These are phyloP conservation scores for Colletotrichum endophyticum DNA, from an alignment of 2,329 filamentous ascomycete genomes.

Conservation along the genomic window DNA sequence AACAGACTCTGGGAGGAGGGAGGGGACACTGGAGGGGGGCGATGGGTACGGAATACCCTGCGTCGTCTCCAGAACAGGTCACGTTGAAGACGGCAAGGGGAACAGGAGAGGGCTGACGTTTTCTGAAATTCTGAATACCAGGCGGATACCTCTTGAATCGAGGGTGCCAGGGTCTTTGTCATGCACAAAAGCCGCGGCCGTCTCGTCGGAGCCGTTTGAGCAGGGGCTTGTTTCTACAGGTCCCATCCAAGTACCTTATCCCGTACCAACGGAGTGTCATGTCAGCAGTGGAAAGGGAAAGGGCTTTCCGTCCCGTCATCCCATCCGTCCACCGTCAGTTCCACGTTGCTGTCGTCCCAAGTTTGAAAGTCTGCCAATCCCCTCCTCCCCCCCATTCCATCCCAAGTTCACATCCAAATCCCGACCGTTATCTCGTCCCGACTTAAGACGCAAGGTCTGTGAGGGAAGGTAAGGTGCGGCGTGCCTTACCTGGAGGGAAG, in stretches of 20 bases:
- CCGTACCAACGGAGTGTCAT: background rate
- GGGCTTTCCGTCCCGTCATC: background rate
- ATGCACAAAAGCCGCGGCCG: constrained; percentile 13
- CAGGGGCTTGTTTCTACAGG: constrained; percentile 12
- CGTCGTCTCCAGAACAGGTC: background rate
- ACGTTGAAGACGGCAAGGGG: background rate
- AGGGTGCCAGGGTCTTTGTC: background rate
- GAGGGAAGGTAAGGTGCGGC: background rate
- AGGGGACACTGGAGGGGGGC: no score
- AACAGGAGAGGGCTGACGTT: background rate
- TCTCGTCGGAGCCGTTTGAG: constrained; percentile 1
- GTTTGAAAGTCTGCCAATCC: background rate
- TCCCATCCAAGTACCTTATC: background rate
- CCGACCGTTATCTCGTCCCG: constrained; percentile 3
- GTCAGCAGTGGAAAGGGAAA: background rate
- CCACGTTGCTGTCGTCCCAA: background rate
- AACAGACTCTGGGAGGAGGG: background rate
- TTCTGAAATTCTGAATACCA: background rate
- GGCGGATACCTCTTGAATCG: background rate
- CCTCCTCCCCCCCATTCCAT: background rate
- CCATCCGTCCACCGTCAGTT: background rate
- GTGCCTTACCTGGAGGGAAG: background rate
- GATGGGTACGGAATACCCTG: background rate
- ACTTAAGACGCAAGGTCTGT: background rate
- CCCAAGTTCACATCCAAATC: background rate